phyloP scores from a whole-genome alignment of 2,329 filamentous ascomycete species.

The Parascedosporium putredinis region DNA sequence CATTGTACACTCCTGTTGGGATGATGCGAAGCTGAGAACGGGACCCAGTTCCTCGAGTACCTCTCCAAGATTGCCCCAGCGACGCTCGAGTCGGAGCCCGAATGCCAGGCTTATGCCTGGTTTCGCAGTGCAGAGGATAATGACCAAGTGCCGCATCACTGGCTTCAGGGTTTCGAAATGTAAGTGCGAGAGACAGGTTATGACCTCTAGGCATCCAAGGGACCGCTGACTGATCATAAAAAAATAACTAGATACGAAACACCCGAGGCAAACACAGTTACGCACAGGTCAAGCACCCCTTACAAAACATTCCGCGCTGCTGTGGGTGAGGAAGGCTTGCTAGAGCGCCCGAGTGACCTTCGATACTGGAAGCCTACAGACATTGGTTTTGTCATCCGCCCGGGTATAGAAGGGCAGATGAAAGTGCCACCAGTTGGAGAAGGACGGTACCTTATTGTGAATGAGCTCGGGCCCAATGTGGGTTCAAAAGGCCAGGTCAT shows the following conservation, averaged over 20 bases:
- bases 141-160: conserved; percentile 11
- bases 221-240: not conserved
- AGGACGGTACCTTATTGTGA: conserved; percentile 1
- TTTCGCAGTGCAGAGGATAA: conserved; percentile 13
- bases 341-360: conserved; percentile 11
- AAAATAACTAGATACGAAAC: not conserved
- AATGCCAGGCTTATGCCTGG: conserved; percentile 11
- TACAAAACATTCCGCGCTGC: conserved; percentile 13
- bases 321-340: conserved; percentile 9
- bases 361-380: conserved; percentile 9
- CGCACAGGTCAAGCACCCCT: conserved; percentile 10
- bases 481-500: not conserved
- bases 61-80: conserved; percentile 10
- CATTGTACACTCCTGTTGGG: no score
- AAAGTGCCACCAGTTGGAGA: not conserved
- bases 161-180: conserved; percentile 12
- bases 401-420: conserved; percentile 7
- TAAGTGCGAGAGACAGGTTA: not conserved
- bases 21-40: no score
- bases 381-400: conserved; percentile 9
- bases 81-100: conserved; percentile 8
- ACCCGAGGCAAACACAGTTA: conserved; percentile 8
- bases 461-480: conserved; percentile 3
- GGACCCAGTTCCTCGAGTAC: conserved; percentile 11
- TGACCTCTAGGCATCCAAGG: not conserved